Conservation (phyloP, 2,329 filamentous ascomycete species). For the Colletotrichum sp. region DNA sequence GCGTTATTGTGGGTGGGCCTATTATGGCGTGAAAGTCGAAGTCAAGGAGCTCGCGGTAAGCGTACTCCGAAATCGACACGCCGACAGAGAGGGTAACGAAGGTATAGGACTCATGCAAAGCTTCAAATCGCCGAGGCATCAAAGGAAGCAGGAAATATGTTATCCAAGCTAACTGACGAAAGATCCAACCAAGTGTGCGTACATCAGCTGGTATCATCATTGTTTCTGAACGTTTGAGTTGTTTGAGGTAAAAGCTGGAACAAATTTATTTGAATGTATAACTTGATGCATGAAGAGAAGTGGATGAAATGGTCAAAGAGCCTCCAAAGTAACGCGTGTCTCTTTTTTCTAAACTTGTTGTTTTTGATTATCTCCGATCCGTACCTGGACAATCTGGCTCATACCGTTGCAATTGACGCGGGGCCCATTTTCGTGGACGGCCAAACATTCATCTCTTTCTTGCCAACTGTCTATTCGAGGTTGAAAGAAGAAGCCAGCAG, state of each 20-base stretch:
- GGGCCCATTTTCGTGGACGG: neutral
- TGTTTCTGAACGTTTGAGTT: neutral
- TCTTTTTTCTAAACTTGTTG: neutral
- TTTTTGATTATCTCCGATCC: neutral
- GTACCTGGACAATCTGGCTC: neutral
- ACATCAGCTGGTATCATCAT: fast-evolving
- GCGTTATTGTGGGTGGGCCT: fast-evolving
- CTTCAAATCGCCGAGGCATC: fast-evolving
- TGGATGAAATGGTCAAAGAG: fast-evolving
- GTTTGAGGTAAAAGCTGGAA: neutral
- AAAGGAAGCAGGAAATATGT: fast-evolving
- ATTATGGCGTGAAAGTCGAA: fast-evolving
- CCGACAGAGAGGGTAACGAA: fast-evolving
- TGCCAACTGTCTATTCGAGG: neutral
- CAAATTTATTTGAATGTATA: fast-evolving
- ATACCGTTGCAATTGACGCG: neutral
- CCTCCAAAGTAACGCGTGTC: neutral
- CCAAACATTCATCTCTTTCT: neutral
- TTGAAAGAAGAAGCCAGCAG: neutral
- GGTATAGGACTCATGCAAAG: fast-evolving
- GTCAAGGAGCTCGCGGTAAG: neutral
- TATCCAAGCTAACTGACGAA: neutral
- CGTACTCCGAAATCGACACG: neutral
- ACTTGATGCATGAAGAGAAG: neutral
- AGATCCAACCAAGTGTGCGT: too few species aligned